Evolutionary conservation across 208 protist genomes (phyloP), one percentile per base, ranked within the genome.

Genomic region (Balamuthia mandrillaris): DNA sequence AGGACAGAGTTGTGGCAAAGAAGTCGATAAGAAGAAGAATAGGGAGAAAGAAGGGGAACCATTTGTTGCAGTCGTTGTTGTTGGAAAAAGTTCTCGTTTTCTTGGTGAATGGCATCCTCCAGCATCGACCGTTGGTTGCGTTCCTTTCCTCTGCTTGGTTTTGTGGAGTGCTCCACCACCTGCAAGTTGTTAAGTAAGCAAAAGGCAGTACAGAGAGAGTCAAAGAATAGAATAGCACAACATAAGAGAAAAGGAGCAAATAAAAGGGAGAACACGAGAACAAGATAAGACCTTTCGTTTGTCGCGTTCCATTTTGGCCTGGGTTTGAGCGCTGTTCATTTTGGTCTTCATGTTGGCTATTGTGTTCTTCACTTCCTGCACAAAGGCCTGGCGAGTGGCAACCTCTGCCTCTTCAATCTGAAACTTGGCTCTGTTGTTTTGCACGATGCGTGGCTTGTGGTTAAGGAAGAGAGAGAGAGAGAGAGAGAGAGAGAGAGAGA

Each of bases 401-500:
- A 75, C 66, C 27, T 75, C 66, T 12, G 47, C 24, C 6, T 75
- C 66, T 24, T 75, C 33, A 39, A 75, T 75, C 10, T 45, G 66
- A 33, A 75, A 75, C 66, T 75, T 75, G 66, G 66, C 66, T 18
- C 66, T 39, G 37, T 75, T 75, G 66, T 45, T 24, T 45, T 75
- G 42, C 66, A 75, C 66, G 42, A 75, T 75, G 27, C 66, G 66
- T 75, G 41, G 10, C 16, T 3, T 45, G 1, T 4, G 14, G 56
- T 12, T 18, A 9, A 14, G 14, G 16, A 35, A 10, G 24, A 65
- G 10, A 31, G 9, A 65, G 14, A 24, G 33, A 31, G n/a, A 70
- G 45, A 70, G 12, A 70, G 24, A 7, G 35, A 24, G 44, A 49
- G 35, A 29, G 1, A 33, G 49, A 52, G 35, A 16, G 54, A 16